Conservation (phyloP, 495 filamentous ascomycete species). For the Umbilicaria muhlenbergii region DNA sequence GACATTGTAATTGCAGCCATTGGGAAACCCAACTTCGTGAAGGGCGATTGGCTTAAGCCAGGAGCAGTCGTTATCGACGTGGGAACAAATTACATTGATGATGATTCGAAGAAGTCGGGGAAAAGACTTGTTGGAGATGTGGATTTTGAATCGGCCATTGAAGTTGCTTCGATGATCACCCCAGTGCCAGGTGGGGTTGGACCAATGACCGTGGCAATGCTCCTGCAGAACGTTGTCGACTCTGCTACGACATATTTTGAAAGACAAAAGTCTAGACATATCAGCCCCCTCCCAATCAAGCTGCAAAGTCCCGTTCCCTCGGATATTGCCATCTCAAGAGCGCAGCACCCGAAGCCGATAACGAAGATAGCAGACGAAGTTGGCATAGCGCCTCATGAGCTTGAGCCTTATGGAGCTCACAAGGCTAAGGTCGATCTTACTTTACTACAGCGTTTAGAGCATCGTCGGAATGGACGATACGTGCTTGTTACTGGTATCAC, state of each 20-base stretch:
- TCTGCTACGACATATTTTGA: slow-evolving; percentile 70
- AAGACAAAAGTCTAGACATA: slow-evolving; percentile 56
- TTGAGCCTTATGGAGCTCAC: slow-evolving; percentile 86
- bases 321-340: slow-evolving; percentile 81
- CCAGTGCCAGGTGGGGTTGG: slow-evolving; percentile 94
- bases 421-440: slow-evolving; percentile 87
- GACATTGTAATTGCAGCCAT: slow-evolving; percentile 89
- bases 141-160: slow-evolving; percentile 69
- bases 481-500: slow-evolving; percentile 91
- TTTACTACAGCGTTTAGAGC: slow-evolving; percentile 65
- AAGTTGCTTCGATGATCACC: slow-evolving; percentile 90
- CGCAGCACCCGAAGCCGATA: slow-evolving; percentile 81
- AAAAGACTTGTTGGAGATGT: slow-evolving; percentile 92
- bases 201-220: slow-evolving; percentile 96
- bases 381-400: slow-evolving; percentile 68
- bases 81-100: slow-evolving; percentile 91
- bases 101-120: slow-evolving; percentile 85
- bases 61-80: slow-evolving; percentile 94
- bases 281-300: slow-evolving; percentile 65
- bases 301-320: slow-evolving; percentile 67
- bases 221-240: slow-evolving; percentile 84
- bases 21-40: slow-evolving; percentile 71
- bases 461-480: slow-evolving; percentile 79
- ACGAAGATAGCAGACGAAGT: slow-evolving; percentile 71
- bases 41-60: slow-evolving; percentile 88